Base-by-base conservation (phyloP, 2,329 filamentous ascomycete species). In the Dothiorella sarmentorum region DNA sequence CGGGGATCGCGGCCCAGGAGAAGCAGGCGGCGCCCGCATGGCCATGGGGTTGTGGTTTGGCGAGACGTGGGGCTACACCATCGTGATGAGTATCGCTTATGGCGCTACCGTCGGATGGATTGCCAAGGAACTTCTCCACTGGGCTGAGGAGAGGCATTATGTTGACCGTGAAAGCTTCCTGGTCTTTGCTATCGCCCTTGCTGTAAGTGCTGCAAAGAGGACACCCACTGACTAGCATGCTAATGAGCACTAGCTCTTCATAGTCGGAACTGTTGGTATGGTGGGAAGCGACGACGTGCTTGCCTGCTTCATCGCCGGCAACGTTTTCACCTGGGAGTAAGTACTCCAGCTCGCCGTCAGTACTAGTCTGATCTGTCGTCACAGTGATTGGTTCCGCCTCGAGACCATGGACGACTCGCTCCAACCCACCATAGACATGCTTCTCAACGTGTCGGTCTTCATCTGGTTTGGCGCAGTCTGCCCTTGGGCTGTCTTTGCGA, bases 381-480 rank as follows among this genome's bases (percentile, higher is more conserved):
- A 31, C 44, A 80, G 79, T 69, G 91, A 96, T 73, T 95, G 90
- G 91, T 97, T 96, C 73, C 87, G 92, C 0, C 78, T 93, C 1
- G 89, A 95, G 71, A 97, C 92, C 0, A 78, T 88, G 65, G 92
- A 96, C 65, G 93, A 97, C 71, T 92, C 89, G 2, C 81, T 97
- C n/a, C 91, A 97, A 69, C 91, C 91, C 0, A 96, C 91, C 0
- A 89, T 97, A 44, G 91, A 97, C 71, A 96, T 96, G 91, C 80
- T 97, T 2, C 85, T 97, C 59, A 97, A 97, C 69, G 84, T 95
- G 3, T 80, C 86, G 17, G 83, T 97, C 37, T 97, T 97, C 71
- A 84, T 96, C 73, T 97, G 91, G 91, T 93, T 89, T 66, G 91
- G 91, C 3, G 90, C 90, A 0, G 84, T 92, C 10, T 90, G 88